Conservation (phyloP, 768 basidiomycete genomes). For the Suillus americanus region DNA sequence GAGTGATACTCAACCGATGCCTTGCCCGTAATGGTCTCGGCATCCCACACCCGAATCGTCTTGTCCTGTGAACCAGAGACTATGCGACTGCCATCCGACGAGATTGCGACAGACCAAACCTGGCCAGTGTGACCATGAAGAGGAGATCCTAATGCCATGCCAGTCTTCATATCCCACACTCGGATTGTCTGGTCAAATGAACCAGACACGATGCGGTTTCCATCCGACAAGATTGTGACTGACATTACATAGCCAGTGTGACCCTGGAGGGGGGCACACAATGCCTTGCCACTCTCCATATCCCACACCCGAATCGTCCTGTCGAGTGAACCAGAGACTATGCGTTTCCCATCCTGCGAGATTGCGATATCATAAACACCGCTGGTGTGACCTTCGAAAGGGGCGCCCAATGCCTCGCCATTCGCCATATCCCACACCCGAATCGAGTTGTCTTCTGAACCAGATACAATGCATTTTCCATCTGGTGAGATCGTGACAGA, state of each 20-base stretch:
- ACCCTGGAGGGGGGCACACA: background rate
- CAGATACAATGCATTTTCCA: background rate
- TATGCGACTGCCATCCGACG: background rate
- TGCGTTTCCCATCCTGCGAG: too few relatives aligned
- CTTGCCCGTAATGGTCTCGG: background rate
- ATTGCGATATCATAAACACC: too few relatives aligned
- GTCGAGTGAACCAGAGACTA: background rate
- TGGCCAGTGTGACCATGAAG: background rate
- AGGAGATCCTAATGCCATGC: background rate
- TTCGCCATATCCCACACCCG: too few relatives aligned
- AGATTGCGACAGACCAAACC: constrained; percentile 1
- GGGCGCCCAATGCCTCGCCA: too few relatives aligned
- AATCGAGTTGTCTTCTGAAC: too few relatives aligned
- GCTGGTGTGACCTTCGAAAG: too few relatives aligned
- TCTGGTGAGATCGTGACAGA: background rate
- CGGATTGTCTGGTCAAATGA: background rate
- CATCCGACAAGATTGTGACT: background rate
- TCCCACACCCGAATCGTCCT: too few relatives aligned
- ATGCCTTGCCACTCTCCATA: background rate
- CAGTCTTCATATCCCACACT: background rate
- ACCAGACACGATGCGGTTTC: constrained; percentile 3
- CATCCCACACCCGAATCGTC: constrained; percentile 4
- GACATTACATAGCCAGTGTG: background rate
- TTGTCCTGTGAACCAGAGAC: background rate
- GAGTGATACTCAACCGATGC: too few relatives aligned